Evolutionary conservation across 2,329 filamentous ascomycete species (phyloP), one percentile per base, ranked within the genome.

Genomic region (Ophiostoma tasmaniense): DNA sequence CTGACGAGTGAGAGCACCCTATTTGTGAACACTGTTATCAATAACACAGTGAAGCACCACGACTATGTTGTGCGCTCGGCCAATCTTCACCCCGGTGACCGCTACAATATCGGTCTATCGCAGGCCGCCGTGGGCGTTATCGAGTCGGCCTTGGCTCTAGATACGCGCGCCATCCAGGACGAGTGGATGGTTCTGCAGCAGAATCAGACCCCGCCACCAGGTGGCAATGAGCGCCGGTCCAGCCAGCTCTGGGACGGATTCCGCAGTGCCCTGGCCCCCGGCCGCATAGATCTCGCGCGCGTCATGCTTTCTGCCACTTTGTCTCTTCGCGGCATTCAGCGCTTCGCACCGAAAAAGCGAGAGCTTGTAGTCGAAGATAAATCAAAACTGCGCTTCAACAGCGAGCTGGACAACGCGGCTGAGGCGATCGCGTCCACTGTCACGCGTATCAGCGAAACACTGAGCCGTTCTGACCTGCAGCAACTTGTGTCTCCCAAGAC

Each of bases 211-310:
- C 61, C 83, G 92, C 25, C 89, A 90, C n/a, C 70, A 66, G 84
- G 88, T 73, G 85, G 90, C 69, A 79, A 90, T 59, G 86, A 87
- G 72, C 87, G 89, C 22, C 85, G 91, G 69, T 94, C 92, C 0
- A 83, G 89, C 20, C 84, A 87, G 20, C 86, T 97, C 59, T 97
- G 93, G 90, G 90, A 92, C 72, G 84, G 87, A 1, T 89, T 93
- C 64, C 82, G 91, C 64, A 84, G 88, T 66, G 85, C 88, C 33
- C 83, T 95, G 66, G 84, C 87, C 72, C 83, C 86, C 35, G 85
- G 87, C 42, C 86, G 90, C 73, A 79, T 90, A n/a, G 83, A 87
- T 30, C 81, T 97, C n/a, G 91, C 92, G 0, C 89, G 86, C 66
- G 86, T 87, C 45, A 89, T 94, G 73, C 77, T 97, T 2, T 81